Conservation (phyloP, 73 alveolate species). For the Symbiodinium pilosum region DNA sequence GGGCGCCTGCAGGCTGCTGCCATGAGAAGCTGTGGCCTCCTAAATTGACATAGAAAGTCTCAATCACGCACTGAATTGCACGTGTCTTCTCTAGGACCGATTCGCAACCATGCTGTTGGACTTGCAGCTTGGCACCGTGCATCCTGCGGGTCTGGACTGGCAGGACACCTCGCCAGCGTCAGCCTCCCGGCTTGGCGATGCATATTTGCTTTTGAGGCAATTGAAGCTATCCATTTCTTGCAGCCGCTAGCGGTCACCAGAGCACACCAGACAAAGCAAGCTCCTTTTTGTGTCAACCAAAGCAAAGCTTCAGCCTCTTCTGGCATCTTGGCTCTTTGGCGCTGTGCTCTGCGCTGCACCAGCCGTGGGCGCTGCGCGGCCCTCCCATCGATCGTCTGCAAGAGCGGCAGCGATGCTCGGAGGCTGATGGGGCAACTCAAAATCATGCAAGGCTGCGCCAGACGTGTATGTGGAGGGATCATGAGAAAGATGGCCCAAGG, state of each 20-base stretch:
- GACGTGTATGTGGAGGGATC: conserved; percentile 31
- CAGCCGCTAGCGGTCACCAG: no score
- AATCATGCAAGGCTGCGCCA: conserved; percentile 69
- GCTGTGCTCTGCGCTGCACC: not conserved
- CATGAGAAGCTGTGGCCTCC: not conserved
- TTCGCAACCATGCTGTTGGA: no score
- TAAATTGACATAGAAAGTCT: not conserved
- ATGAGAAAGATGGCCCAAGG: conserved; percentile 76
- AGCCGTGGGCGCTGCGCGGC: not conserved
- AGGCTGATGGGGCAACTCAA: conserved; percentile 74
- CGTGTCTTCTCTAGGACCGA: no score
- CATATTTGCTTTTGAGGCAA: no score
- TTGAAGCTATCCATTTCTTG: not conserved
- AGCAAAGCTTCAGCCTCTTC: not conserved
- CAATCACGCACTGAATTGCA: not conserved
- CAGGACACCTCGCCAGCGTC: no score
- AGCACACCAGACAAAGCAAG: no score
- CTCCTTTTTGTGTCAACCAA: no score
- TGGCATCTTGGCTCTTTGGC: conserved; percentile 2
- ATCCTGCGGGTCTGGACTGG: no score
- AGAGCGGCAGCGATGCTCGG: conserved; percentile 12
- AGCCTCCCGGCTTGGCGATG: no score
- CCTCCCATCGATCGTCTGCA: not conserved
- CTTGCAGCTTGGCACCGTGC: no score
- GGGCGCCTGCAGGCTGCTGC: no score